phyloP scores from a whole-genome alignment of 306 rosid genomes.

The Cucumis melo region DNA sequence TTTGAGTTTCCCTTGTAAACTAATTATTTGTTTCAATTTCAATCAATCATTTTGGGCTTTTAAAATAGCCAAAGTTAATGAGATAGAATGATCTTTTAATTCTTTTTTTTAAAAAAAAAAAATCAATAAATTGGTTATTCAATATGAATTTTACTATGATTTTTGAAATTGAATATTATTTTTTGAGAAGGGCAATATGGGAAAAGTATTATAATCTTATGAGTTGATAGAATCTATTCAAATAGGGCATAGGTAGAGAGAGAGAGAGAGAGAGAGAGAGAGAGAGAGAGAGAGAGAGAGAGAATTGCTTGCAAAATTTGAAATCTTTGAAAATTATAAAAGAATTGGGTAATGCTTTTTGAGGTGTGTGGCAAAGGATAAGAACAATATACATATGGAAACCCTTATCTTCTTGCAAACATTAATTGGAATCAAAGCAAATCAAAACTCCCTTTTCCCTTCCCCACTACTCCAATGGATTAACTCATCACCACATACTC shows the following conservation, averaged over 20 bases:
- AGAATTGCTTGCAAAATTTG: not conserved
- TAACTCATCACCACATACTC: not conserved
- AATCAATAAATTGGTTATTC: not conserved
- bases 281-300: not conserved
- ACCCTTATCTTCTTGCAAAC: slow-evolving; percentile 1
- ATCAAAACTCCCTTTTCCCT: not conserved
- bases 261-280: not conserved
- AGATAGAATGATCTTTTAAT: too few relatives aligned
- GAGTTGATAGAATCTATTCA: not conserved
- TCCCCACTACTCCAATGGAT: slow-evolving; percentile 5
- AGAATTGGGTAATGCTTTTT: not conserved
- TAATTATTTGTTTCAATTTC: not conserved
- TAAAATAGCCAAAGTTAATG: too few relatives aligned
- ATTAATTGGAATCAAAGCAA: slow-evolving; percentile 1
- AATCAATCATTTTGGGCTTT: not conserved
- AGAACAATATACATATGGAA: not conserved
- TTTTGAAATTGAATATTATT: not conserved
- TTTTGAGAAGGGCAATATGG: not conserved
- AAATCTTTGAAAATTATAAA: not conserved
- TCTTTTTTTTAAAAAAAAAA: too few relatives aligned
- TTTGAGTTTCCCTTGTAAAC: not conserved
- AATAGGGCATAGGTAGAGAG: not conserved
- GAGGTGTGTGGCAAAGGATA: slow-evolving; percentile 7
- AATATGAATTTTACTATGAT: not conserved
- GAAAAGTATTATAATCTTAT: not conserved